Evolutionary conservation across 1,284 basidiomycete genomes (phyloP), one percentile per base, ranked within the genome.

Genomic region (Cryptococcus sp.): DNA sequence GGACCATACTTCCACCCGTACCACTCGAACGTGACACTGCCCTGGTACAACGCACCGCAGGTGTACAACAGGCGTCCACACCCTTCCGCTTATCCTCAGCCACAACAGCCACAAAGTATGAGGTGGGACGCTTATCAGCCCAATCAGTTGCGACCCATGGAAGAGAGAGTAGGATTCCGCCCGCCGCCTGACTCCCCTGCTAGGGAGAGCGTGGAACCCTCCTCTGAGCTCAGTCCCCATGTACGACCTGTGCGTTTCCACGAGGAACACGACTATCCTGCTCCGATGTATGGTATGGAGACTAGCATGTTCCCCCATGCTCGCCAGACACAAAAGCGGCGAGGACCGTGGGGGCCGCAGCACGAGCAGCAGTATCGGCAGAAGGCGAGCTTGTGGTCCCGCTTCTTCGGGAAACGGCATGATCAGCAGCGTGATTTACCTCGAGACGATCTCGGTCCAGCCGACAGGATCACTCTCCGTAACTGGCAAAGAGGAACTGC

Each of bases 191-290:
- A 23, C 30, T 54, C 45, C 3, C 57, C 60, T 7, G 54, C 51
- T 8, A 43, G 55, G 30, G 58, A 65, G 49, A 62, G 60, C 52
- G 39, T 57, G 5, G 52, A 62, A 42, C 60, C 57, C 8, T 60
- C 57, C 16, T 60, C 60, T 8, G 60, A 60, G 20, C 39, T 25
- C 43, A 16, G 23, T 54, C 43, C 20, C 30, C 47, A 19, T 4
- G 35, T 25, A 6, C 25, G 6, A 3, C 25, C 25, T 25, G 25
- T 25, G 3, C 25, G 25, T 25, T 25, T n/a, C 35, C 50, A 16
- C 3, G 35, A 39, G 25, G 30, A 39, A 38, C 10, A 35, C 22
- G 25, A 38, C 35, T 45, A 39, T 46, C 52, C 46, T 16, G 13
- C 52, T 16, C 40, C 40, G 13, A 47, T 35, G 20, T 17, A 19